Evolutionary conservation across 2,329 filamentous ascomycete genomes (phyloP), one percentile per base, ranked within the genome.

Genomic region (Phyllosticta citrichinensis): DNA sequence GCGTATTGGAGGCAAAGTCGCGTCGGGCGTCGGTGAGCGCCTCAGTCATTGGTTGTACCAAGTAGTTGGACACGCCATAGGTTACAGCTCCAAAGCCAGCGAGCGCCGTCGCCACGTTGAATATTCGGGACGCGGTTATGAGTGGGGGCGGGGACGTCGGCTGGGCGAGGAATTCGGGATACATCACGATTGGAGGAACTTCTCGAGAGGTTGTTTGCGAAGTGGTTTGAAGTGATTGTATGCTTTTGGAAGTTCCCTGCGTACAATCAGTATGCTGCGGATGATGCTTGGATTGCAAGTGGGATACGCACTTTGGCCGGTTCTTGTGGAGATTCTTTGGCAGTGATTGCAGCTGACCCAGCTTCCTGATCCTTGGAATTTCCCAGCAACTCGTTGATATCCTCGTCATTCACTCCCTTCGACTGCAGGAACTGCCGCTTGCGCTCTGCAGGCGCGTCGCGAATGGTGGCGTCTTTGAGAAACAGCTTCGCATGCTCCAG

Each of bases 361-460:
- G 62, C 51, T 10, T 66, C 59, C 27, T 67, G 64, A n/a, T 63
- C 57, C 17, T 64, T 52, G 24, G 57, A 63, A 5, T 58, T 54
- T 72, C 77, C 64, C 50, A 96, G 75, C 8, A 96, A 77, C 56
- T 78, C 76, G 65, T 89, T 77, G 63, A 96, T 89, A 63, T 93
- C 85, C 33, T 81, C 78, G 4, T 81, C 76, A 3, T 75, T 76
- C 8, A 96, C 76, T 3, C 89, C 89, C 72, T 97, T 97, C 57
- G 83, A 83, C 68, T 86, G 81, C 1, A 97, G 76, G 66, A 96
- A 96, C 8, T 83, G 81, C 20, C 82, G 78, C 76, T 96, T 96
- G 73, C 85, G 86, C 61, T 89, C 87, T 53, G 80, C 79, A 0
- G 87, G 79, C 35, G 87, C 84, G 72, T 87, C 77, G 62, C 82